Evolutionary conservation across 331 rosid genomes (phyloP).

Genomic region (Rosa hybrid): DNA sequence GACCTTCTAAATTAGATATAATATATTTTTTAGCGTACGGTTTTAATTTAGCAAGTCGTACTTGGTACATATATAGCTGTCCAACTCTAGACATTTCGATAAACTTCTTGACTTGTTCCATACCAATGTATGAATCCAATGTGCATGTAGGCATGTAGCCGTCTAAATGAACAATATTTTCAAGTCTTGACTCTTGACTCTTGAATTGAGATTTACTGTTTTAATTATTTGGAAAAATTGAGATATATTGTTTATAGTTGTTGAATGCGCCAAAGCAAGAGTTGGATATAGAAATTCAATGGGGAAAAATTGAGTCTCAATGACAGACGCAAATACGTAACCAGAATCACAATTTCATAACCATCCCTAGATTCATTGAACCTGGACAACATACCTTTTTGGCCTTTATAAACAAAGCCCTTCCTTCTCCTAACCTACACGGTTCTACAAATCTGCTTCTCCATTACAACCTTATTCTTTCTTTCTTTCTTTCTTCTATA

Average conservation of each 20-base stretch:
- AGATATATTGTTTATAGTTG: neutral
- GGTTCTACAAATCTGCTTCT: neutral
- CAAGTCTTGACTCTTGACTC: neutral
- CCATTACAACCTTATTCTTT: neutral
- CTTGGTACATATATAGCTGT: neutral
- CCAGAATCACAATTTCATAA: neutral
- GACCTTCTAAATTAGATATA: neutral
- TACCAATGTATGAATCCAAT: neutral
- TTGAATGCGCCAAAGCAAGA: neutral
- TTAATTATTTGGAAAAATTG: neutral
- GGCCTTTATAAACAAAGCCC: constrained; percentile 13
- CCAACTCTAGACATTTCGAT: neutral
- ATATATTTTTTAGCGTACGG: too few relatives aligned
- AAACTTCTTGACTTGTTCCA: neutral
- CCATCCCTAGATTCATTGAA: constrained; percentile 55
- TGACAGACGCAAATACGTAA: constrained; percentile 26
- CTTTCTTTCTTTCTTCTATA: neutral
- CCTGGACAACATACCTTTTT: constrained; percentile 46
- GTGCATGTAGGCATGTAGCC: neutral
- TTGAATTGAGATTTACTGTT: neutral
- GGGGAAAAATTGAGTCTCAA: neutral
- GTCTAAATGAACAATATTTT: neutral
- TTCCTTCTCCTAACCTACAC: neutral
- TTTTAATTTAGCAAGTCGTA: neutral
- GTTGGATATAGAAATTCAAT: neutral